phyloP scores from a whole-genome alignment of 2,329 filamentous ascomycete genomes.

The Cercospora sesami region DNA sequence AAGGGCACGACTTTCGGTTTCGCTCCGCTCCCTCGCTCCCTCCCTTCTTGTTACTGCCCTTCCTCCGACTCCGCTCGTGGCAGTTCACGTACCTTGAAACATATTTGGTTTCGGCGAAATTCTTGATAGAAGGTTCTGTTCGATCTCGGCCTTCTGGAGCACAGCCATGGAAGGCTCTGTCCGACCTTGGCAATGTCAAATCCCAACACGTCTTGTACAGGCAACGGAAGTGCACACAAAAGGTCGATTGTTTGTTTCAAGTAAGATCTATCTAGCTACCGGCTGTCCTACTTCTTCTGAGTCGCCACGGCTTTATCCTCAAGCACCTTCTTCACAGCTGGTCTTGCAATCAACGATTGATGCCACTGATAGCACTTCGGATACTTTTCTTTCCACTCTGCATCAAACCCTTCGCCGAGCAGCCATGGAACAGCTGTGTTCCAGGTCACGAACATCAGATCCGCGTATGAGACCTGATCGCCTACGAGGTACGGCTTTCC shows the following conservation, averaged over 20 bases:
- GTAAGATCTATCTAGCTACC: background rate
- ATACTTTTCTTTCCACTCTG: slow-evolving; percentile 32
- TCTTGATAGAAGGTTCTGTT: too few species aligned
- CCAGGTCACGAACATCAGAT: slow-evolving; percentile 47
- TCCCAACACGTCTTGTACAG: background rate
- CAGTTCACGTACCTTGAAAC: too few species aligned
- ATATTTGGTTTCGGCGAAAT: too few species aligned
- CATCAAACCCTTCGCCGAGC: slow-evolving; percentile 25
- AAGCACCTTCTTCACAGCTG: slow-evolving; percentile 34
- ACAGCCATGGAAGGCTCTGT: too few species aligned
- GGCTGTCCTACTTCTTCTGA: background rate
- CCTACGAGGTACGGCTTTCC: slow-evolving; percentile 46
- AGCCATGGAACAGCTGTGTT: slow-evolving; percentile 22
- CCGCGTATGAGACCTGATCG: slow-evolving; percentile 45
- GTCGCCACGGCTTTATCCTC: slow-evolving; percentile 29
- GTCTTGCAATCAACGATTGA: slow-evolving; percentile 32
- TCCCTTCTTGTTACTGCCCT: too few species aligned
- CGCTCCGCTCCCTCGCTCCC: too few species aligned
- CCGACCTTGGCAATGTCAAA: too few species aligned
- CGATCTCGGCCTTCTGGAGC: too few species aligned
- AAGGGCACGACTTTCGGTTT: too few species aligned
- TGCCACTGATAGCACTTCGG: slow-evolving; percentile 35
- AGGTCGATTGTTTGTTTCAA: background rate
- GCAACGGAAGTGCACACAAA: background rate
- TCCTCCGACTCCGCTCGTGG: too few species aligned